Base-by-base conservation (phyloP, 768 basidiomycete genomes). In the Pleurotus sapidus region DNA sequence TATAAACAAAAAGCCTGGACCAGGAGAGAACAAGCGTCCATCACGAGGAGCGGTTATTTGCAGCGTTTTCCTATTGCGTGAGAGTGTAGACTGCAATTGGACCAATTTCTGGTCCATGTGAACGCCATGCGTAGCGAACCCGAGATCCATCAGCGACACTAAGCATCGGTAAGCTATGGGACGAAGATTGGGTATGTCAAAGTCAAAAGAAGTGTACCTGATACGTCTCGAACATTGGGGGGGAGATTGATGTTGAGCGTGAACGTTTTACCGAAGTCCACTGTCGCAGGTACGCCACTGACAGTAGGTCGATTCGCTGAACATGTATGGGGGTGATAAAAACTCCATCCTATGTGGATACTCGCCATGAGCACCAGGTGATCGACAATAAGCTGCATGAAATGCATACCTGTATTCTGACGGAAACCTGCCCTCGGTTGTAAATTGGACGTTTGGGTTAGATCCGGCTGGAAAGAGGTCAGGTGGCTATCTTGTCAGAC, bases 311-410 rank as follows among this genome's bases (percentile, higher is more conserved):
- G 67, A 1, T 62, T 62, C n/a, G 27, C 68, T 61, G 17, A 67
- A 68, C 72, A 78, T 74, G 62, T 72, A 78, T 2, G 78, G 76
- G 9, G 76, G 77, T 46, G 72, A 73, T 30, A 74, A 64, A 56
- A 73, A 76, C 62, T 78, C 76, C 15, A 74, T 67, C 11, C 15
- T 50, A 50, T 24, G 23, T 15, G 6, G 18, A 24, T 15, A 48
- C 18, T 20, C 46, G 20, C n/a, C n/a, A 27, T 50, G 20, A 50
- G n/a, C 49, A 27, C 37, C 23, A 50, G 15, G 9, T 27, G n/a
- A 27, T 5, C 17, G n/a, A 12, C 30, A 56, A 25, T 15, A 47
- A 43, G 14, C 4, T 20, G 6, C 39, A 18, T 42, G 18, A 30
- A 49, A 4, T 18, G 2, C 56, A 34, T 18, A 53, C 66, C 66